Percentiles rank a stretch among this genome's conserved stretches.
These are phyloP conservation scores for Colletotrichum sp. DNA, from an alignment of 2,329 filamentous ascomycete genomes.

Conservation along the genomic window DNA sequence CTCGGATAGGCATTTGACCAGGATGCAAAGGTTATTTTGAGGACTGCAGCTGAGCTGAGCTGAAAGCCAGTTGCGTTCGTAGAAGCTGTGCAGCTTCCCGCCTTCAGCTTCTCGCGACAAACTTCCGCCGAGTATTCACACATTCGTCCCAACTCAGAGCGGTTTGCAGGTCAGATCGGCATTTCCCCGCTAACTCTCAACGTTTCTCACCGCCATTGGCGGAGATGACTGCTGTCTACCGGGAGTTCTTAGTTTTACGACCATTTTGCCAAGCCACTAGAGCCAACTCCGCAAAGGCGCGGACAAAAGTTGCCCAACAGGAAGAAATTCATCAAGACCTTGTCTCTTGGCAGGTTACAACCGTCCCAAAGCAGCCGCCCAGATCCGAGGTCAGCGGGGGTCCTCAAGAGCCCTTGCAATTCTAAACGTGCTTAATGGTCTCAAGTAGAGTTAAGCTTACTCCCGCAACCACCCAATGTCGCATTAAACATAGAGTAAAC, in stretches of 20 bases:
- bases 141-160: not conserved
- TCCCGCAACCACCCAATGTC: not conserved
- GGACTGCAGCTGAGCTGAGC: not conserved
- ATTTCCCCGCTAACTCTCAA: not conserved
- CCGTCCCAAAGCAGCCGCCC: not conserved
- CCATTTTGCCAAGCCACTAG: constrained; percentile 11
- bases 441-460: constrained; percentile 2
- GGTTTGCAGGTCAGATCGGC: not conserved
- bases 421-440: not conserved
- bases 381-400: not conserved
- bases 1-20: not conserved
- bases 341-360: not conserved
- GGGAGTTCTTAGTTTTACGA: not conserved
- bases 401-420: not conserved
- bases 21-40: not conserved
- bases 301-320: not conserved
- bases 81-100: not conserved
- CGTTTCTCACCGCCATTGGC: not conserved
- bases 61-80: not conserved
- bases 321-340: not conserved
- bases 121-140: not conserved
- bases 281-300: not conserved
- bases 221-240: not conserved
- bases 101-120: not conserved
- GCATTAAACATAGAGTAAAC: not conserved